Conservation (phyloP, 2,329 filamentous ascomycete species). For the Colletotrichum orchidophilum region DNA sequence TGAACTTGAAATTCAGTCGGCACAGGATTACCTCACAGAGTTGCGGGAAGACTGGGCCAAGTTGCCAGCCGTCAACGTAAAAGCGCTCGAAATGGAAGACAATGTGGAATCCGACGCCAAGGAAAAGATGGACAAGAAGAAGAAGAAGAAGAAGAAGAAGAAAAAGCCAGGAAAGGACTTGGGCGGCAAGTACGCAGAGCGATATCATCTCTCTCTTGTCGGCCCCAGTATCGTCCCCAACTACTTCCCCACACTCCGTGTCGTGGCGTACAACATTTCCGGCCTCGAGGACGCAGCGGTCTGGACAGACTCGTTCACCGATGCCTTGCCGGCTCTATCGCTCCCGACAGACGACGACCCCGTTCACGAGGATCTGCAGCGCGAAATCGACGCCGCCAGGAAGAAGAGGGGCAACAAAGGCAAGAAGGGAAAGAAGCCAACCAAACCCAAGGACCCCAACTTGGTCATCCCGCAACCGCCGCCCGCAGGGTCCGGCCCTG, state of each 20-base stretch:
- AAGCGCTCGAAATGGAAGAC: constrained; percentile 30
- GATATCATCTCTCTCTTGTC: constrained; percentile 84
- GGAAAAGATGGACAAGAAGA: constrained; percentile 48
- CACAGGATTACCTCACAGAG: constrained; percentile 82
- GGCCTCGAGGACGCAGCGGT: constrained; percentile 69
- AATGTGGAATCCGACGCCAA: constrained; percentile 36
- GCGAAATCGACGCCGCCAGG: constrained; percentile 42
- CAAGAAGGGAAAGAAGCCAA: constrained; percentile 46
- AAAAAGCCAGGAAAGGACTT: constrained; percentile 67
- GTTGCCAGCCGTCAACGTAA: constrained; percentile 65
- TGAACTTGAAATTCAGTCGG: constrained; percentile 71
- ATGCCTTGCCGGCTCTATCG: background rate
- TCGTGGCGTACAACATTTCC: constrained; percentile 93
- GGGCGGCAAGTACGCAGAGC: constrained; percentile 83
- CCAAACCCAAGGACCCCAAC: constrained; percentile 61
- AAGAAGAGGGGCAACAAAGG: constrained; percentile 53
- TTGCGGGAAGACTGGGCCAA: constrained; percentile 81
- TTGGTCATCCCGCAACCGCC: constrained; percentile 77
- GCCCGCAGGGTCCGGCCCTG: constrained; percentile 76
- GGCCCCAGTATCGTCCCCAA: constrained; percentile 91
- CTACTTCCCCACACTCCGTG: constrained; percentile 87
- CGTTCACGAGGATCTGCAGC: constrained; percentile 41
- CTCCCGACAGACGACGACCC: constrained; percentile 32
- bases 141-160: constrained; percentile 58
- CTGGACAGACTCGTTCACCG: constrained; percentile 51